Conservation (phyloP, 2,329 filamentous ascomycete species). For the Cordyceps cateniannulata region DNA sequence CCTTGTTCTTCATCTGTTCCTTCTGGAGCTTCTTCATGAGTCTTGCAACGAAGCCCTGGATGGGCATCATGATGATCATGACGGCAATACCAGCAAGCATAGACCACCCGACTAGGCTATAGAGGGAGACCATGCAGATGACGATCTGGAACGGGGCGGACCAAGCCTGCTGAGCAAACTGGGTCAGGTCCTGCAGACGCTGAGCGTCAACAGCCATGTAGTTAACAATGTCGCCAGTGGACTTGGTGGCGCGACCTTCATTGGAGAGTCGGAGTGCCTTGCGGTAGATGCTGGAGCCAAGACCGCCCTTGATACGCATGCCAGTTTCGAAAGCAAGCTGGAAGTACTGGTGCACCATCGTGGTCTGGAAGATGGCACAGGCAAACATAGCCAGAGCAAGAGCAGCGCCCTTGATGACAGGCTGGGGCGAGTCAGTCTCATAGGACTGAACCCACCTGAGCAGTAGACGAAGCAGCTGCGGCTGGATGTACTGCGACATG, state of each 20-base stretch:
- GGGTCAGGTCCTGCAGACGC: slow-evolving; percentile 86
- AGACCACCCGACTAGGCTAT: slow-evolving; percentile 87
- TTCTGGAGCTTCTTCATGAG: slow-evolving; percentile 95
- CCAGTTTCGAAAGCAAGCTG: slow-evolving; percentile 90
- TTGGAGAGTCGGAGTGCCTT: slow-evolving; percentile 89
- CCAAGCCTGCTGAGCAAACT: slow-evolving; percentile 94
- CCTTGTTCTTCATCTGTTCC: slow-evolving; percentile 98
- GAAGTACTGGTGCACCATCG: slow-evolving; percentile 94
- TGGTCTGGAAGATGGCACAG: slow-evolving; percentile 79
- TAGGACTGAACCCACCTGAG: slow-evolving; percentile 85
- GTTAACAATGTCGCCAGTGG: slow-evolving; percentile 96
- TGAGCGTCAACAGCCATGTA: slow-evolving; percentile 99
- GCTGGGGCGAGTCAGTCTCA: slow-evolving; percentile 56
- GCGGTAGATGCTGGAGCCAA: slow-evolving; percentile 86
- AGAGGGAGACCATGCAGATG: slow-evolving; percentile 92
- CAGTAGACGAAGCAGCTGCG: slow-evolving; percentile 77
- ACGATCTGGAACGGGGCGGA: slow-evolving; percentile 95
- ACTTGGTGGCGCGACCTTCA: slow-evolving; percentile 81
- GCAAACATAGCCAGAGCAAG: slow-evolving; percentile 91
- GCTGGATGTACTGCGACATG: slow-evolving; percentile 78
- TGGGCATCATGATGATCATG: slow-evolving; percentile 95
- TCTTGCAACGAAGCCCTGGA: slow-evolving; percentile 86
- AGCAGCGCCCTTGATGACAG: slow-evolving; percentile 73
- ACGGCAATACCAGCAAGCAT: slow-evolving; percentile 93
- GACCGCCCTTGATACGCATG: slow-evolving; percentile 89